Base-by-base conservation (phyloP, 2,329 filamentous ascomycete genomes). In the Plectosphaerella cucumerina region DNA sequence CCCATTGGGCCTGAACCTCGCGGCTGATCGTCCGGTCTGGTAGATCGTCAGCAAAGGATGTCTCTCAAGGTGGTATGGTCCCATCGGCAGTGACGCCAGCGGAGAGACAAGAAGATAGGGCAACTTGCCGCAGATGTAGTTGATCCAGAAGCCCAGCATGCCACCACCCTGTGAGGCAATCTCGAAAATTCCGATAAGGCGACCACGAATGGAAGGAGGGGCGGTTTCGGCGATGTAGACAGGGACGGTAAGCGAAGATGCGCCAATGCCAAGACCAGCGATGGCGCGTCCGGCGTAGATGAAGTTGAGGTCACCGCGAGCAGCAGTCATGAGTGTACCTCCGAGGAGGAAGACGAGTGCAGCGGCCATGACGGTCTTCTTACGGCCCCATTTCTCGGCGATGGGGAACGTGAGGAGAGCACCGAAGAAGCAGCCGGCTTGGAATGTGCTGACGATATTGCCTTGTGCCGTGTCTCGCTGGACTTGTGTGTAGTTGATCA, bases 171-270 rank as follows among this genome's bases (percentile, higher is more conserved):
- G 73, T 1, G 68, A 73, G 6, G 69, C 65, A 15, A 75, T 72
- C 54, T 80, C 75, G 53, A 77, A 79, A n/a, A 80, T 75, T 26
- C 77, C 77, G 9, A 78, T 67, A 1, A 80, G 65, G 3, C 75
- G 69, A 11, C 77, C 77, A 50, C 77, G 70, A 52, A 80, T 78
- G 3, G 73, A 42, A 1, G 75, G 74, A 3, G 76, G 77, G 1
- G 74, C 64, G 0, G 64, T 68, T 51, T 73, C 71, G 5, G 70
- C 62, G 44, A 73, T 70, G 53, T 74, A 73, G 0, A 74, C 65
- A 2, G 71, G 71, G 3, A 76, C 74, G 12, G 75, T 70, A 12
- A 78, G 67, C 1, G 75, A 76, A 0, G 73, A 74, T 34, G 73
- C 71, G 4, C 76, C 77, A 52, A 80, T 75, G 3, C 76, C 76